These are phyloP conservation scores for Oryza punctata DNA, from an alignment of 176 grass and related monocot genomes.

Conservation along the genomic window DNA sequence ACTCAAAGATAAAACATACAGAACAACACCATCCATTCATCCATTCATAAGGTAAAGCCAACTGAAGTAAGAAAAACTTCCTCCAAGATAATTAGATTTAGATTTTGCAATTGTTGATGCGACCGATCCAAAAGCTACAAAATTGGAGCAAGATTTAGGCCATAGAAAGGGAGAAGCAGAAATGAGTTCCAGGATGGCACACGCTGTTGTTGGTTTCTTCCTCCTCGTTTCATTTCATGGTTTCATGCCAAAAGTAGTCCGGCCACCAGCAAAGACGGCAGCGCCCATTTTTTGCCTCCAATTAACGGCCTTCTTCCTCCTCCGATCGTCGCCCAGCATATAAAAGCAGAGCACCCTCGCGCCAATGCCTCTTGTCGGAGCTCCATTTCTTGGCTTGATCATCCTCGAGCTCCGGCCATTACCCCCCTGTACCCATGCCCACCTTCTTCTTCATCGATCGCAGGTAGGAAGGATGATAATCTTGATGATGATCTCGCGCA, in stretches of 20 bases:
- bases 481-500: neutral
- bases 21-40: too few species aligned
- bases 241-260: conserved; percentile 41
- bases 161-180: neutral
- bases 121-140: neutral
- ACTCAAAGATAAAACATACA: too few species aligned
- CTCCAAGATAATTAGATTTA: too few species aligned
- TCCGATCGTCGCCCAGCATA: neutral
- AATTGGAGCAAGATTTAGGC: neutral
- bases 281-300: conserved; percentile 3
- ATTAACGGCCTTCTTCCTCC: neutral
- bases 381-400: conserved; percentile 23
- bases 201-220: neutral
- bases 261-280: conserved; percentile 14
- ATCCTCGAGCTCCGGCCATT: conserved; percentile 39
- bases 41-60: too few species aligned
- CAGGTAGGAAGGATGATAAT: neutral
- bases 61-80: too few species aligned
- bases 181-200: neutral
- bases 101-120: too few species aligned
- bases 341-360: neutral
- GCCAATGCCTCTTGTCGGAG: conserved; percentile 37
- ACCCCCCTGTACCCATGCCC: neutral
- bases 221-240: neutral
- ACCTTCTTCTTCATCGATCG: neutral